Base-by-base conservation (phyloP, 2,329 filamentous ascomycete species). In the Neofusicoccum kwambonambiense region DNA sequence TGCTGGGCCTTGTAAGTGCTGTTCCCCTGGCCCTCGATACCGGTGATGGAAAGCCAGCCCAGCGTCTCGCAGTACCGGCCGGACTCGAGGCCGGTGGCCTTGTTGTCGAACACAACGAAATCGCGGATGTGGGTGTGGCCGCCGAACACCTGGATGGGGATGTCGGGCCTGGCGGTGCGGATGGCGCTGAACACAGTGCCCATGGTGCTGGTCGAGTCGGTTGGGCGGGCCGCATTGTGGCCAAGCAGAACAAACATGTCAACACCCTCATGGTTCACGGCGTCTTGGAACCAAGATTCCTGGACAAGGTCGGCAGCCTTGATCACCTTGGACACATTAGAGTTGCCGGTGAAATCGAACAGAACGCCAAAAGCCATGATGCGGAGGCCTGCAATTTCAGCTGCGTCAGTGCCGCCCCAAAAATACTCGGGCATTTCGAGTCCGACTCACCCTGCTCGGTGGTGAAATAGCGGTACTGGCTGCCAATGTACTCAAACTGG, bases 21-120 rank as follows among this genome's bases (percentile, higher is more conserved):
- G 0, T 62, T 51, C 6, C 41, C 42, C 15, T 51, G 41, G n/a
- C 76, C 78, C 61, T 83, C 73, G 68, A 90, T 83, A 15, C 87
- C 87, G 57, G 82, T 83, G 76, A 90, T 83, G n/a, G 86, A 84
- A 22, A 89, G 73, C 85, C 86, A 90, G 27, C 88, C 88, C 0
- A 90, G 78, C 1, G 87, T 90, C 76, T 90, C 88, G 71, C 87
- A 90, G 74, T 89, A 90, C 61, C 86, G 82, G 5, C 86, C 71
- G 70, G 87, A 86, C 69, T 89, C 87, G 8, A 90, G 78, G 0
- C 82, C 87, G 4, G 87, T 87, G 5, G 85, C 83, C 69, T 82
- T 83, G 64, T 85, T 81, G 70, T 90, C 88, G 67, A 86, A 88
- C 2, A 89, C 84, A 17, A 81, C 81, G 72, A 89, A 88, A 71